phyloP scores from a whole-genome alignment of 306 rosid genomes.

The Corylus heterophylla region DNA sequence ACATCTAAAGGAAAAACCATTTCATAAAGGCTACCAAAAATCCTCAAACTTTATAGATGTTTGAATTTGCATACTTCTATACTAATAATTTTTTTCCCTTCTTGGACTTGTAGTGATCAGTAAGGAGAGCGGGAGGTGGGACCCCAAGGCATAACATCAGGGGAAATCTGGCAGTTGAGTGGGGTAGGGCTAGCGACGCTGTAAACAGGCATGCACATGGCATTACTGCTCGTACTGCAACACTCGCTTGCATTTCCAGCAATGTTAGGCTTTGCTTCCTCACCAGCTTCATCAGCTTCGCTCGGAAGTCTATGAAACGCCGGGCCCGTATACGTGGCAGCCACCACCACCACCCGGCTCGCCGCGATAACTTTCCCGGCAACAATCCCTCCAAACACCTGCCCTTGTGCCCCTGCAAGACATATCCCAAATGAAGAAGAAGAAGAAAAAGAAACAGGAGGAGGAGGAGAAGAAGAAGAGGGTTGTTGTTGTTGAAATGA shows the following conservation, averaged over 20 bases:
- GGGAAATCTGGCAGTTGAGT: constrained; percentile 20
- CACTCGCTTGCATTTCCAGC: not conserved
- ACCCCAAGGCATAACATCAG: constrained; percentile 49
- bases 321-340: constrained; percentile 30
- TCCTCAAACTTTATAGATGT: too few species aligned
- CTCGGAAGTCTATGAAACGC: constrained; percentile 22
- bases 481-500: constrained; percentile 1
- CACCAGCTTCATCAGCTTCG: not conserved
- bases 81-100: not conserved
- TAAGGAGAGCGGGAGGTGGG: constrained; percentile 35
- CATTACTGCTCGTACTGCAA: not conserved
- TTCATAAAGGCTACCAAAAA: not conserved
- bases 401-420: constrained; percentile 41
- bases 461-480: not conserved
- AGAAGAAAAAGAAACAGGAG: not conserved
- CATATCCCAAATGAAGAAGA: constrained; percentile 40
- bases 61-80: too few species aligned
- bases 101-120: not conserved
- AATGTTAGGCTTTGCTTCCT: not conserved
- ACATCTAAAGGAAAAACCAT: not conserved
- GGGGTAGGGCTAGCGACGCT: constrained; percentile 20
- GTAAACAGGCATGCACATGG: constrained; percentile 7
- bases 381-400: constrained; percentile 59
- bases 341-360: constrained; percentile 38
- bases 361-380: constrained; percentile 51